Evolutionary conservation across 768 basidiomycete species (phyloP), one percentile per base, ranked within the genome.

Genomic region (Calvatia gigantea): DNA sequence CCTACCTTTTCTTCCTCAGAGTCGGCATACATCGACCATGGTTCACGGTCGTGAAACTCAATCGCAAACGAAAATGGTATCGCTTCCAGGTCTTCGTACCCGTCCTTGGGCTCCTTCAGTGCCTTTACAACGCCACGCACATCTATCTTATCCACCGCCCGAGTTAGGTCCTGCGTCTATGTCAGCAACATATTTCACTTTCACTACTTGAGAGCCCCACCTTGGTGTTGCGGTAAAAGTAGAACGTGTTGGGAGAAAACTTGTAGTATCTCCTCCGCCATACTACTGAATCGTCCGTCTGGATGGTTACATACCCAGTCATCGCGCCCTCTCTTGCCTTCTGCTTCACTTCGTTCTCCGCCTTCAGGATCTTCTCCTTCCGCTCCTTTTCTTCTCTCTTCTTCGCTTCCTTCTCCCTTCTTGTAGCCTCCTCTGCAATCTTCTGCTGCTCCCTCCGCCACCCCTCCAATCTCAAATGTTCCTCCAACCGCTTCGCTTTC

Each of bases 191-290:
- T 45, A n/a, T 33, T n/a, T 41, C 25, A 37, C 6, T 17, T n/a
- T n/a, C 8, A 28, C 12, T 14, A 29, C 8, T 45, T 6, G 11
- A 28, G 43, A 56, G 9, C 61, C 73, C 50, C 56, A 82, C 86
- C 69, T 80, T 75, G 31, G 75, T 75, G 64, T 73, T 81, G 38
- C 75, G 74, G 61, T 78, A 83, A 38, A 88, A 72, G 49, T 75
- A 72, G 29, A 82, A 58, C 6, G 69, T 70, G 21, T 72, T 73
- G 14, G 74, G 76, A 50, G 76, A 69, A 44, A 87, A 78, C 65
- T 76, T 80, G 67, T 78, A 86, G 61, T 79, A 87, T n/a, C 85
- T 73, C 56, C 86, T 74, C 61, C 82, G 83, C 86, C 86, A 88
- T 0, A 75, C 70, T 51, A 83, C 66, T 2, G 72, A 74, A 12